Base-by-base conservation (phyloP, 2,329 filamentous ascomycete species). In the Aurifilum marmelostoma region DNA sequence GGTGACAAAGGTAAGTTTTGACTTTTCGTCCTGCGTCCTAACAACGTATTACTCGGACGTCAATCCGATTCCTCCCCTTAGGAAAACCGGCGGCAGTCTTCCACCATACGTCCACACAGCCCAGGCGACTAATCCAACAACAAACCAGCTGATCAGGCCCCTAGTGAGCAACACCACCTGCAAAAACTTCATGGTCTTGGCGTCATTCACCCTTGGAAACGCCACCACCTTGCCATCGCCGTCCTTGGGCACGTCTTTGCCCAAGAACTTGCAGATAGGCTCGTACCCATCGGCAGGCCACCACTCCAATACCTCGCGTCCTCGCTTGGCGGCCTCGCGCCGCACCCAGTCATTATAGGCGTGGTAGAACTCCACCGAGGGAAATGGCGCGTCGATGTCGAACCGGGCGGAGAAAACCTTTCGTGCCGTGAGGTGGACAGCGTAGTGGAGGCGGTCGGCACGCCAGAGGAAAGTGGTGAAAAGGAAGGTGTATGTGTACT, bases 221-320 rank as follows among this genome's bases (percentile, higher is more conserved):
- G 74, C 68, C 67, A 65, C 5, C 24, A 41, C 63, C 21, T 56
- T 68, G 65, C 29, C 59, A 12, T 43, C 34, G 9, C 41, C 52
- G 11, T 61, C 47, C 77, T 67, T 73, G 2, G 82, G 82, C 43
- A 81, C 74, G 0, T 78, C 74, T 67, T 79, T 78, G 9, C 73
- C 77, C 1, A 84, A 75, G 54, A 80, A 79, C 27, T 76, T 68
- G 64, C 81, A 83, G 12, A 83, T 75, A 9, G 82, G 80, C n/a
- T 62, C 74, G 80, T 80, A 83, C 3, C 81, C 81, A 9, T 80
- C 77, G 37, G 75, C 74, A 16, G 82, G 75, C n/a, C 71, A 73
- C 69, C 76, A 83, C 67, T 83, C 79, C 29, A 83, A 72, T 29
- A 81, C 61, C 34, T 6, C 67, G 62, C 76, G 75, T 3, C 75